phyloP scores from a whole-genome alignment of 2,329 filamentous ascomycete species.

The Epichloe coenophiala region DNA sequence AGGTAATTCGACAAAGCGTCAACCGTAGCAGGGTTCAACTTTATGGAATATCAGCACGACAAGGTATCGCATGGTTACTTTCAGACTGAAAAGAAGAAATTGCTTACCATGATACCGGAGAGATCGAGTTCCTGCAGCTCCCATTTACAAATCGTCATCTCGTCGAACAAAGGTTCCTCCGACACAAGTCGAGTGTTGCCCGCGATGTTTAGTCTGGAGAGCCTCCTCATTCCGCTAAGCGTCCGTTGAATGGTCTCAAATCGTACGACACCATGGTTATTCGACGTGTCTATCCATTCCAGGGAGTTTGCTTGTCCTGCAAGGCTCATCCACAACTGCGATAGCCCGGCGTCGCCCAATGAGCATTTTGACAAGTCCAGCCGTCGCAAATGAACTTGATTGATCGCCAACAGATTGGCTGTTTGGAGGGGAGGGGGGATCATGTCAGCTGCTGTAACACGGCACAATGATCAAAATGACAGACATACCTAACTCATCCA shows the following conservation, averaged over 20 bases:
- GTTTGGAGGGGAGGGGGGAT: background rate
- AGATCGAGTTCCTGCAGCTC: slow-evolving; percentile 40
- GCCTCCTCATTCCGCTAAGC: slow-evolving; percentile 27
- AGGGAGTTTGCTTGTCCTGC: slow-evolving; percentile 30
- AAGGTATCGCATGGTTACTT: slow-evolving; percentile 2
- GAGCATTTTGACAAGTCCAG: slow-evolving; percentile 38
- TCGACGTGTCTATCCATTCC: slow-evolving; percentile 36
- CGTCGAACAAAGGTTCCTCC: slow-evolving; percentile 32
- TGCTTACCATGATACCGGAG: slow-evolving; percentile 36
- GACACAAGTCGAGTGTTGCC: slow-evolving; percentile 34
- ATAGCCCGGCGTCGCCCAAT: slow-evolving; percentile 34
- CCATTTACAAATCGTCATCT: slow-evolving; percentile 29
- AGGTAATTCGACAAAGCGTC: slow-evolving; percentile 33
- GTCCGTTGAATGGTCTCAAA: slow-evolving; percentile 32
- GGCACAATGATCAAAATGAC: background rate
- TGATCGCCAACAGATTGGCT: slow-evolving; percentile 21
- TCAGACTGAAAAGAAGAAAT: background rate
- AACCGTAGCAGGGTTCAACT: slow-evolving; percentile 38
- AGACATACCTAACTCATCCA: slow-evolving; percentile 33
- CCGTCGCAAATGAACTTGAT: slow-evolving; percentile 28
- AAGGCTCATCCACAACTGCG: slow-evolving; percentile 33
- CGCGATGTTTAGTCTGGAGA: slow-evolving; percentile 36
- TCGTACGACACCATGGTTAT: slow-evolving; percentile 37
- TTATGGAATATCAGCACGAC: background rate
- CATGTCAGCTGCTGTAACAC: slow-evolving; percentile 1